phyloP scores from a whole-genome alignment of 2,329 filamentous ascomycete genomes.

The Aspergillus fijiensis region DNA sequence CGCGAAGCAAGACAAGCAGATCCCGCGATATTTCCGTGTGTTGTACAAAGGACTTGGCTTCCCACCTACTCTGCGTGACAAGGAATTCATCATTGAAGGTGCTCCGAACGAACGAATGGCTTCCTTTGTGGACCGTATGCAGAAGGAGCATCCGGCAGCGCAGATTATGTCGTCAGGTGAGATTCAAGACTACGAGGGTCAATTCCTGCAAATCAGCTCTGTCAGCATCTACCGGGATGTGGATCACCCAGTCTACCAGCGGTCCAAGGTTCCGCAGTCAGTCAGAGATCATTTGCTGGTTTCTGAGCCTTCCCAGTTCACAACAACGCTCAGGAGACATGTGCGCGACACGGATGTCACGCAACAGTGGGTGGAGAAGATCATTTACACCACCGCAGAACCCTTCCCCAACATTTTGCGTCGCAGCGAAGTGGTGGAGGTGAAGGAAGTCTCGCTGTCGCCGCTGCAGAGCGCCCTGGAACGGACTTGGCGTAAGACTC shows the following conservation, averaged over 20 bases:
- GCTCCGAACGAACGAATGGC: slow-evolving; percentile 72
- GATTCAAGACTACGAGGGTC: slow-evolving; percentile 81
- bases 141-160: slow-evolving; percentile 82
- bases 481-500: slow-evolving; percentile 84
- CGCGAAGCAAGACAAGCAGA: slow-evolving; percentile 73
- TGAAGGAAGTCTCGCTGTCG: slow-evolving; percentile 65
- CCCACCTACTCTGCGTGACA: slow-evolving; percentile 75
- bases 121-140: slow-evolving; percentile 86
- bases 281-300: slow-evolving; percentile 85
- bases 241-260: slow-evolving; percentile 79
- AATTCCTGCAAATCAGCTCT: slow-evolving; percentile 79
- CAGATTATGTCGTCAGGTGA: slow-evolving; percentile 72
- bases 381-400: slow-evolving; percentile 78
- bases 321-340: slow-evolving; percentile 69
- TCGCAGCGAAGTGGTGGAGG: slow-evolving; percentile 76
- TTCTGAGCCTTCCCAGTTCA: slow-evolving; percentile 74
- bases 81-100: slow-evolving; percentile 89
- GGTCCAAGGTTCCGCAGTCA: slow-evolving; percentile 76
- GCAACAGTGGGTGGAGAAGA: slow-evolving; percentile 79
- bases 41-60: slow-evolving; percentile 88
- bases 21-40: slow-evolving; percentile 88
- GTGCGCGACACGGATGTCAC: slow-evolving; percentile 65
- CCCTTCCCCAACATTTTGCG: slow-evolving; percentile 87
- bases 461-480: slow-evolving; percentile 88
- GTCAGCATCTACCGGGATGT: slow-evolving; percentile 82